Evolutionary conservation across 2,329 filamentous ascomycete genomes (phyloP), one percentile per base, ranked within the genome.

Genomic region (Coniochaeta pulveracea): DNA sequence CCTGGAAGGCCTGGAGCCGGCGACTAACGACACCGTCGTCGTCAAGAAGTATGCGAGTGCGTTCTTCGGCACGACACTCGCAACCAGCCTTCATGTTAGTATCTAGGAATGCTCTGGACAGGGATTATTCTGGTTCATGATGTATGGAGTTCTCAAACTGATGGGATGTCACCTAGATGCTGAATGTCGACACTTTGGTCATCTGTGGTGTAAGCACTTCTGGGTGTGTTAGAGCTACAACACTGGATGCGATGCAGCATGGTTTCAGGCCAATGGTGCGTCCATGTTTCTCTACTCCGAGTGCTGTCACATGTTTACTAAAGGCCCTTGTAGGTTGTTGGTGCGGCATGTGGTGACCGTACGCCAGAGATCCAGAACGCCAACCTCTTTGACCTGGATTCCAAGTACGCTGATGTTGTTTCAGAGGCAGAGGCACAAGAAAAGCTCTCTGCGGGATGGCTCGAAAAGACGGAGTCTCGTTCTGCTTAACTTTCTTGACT

Each of bases 141-240:
- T 26, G 24, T 26, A 26, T 14, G 24, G 24, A 11, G 11, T 26
- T 26, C n/a, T n/a, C n/a, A n/a, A n/a, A 11, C 24, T 26, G 24
- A 26, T 26, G n/a, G 11, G 11, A 14, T 26, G n/a, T 14, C 24
- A 5, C 10, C 15, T 48, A 51, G 19, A 37, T 58, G 7, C 45
- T 52, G 34, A 48, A 47, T 15, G 46, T 60, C 11, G 58, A 63
- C 36, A 61, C 58, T n/a, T 41, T 62, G 12, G 58, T 64, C 5
- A 51, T 65, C n/a, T 63, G 61, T 40, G 61, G 61, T n/a, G 60
- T 65, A 25, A 61, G 58, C 43, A 64, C 60, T n/a, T 57, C 53
- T 37, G 61, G 61, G 3, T 63, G 61, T 41, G 61, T 64, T 32
- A 47, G 62, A 34, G 60, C 60, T 3, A 57, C 49, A 14, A 54